Conservation (phyloP, 140 eudicot genomes). For the Senecio squalidus region DNA sequence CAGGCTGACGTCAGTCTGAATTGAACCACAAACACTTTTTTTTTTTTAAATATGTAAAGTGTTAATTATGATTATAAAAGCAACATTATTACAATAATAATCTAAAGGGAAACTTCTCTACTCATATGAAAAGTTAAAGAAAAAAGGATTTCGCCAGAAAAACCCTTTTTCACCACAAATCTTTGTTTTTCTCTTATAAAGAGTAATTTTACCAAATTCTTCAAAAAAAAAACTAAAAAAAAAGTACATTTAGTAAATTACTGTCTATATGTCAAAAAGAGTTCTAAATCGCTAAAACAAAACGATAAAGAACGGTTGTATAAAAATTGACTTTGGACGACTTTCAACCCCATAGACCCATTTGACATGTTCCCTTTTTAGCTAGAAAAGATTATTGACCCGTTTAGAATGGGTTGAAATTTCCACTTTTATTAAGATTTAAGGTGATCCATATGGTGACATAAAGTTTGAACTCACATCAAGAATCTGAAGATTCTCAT, state of each 20-base stretch:
- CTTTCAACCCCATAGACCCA: not conserved
- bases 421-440: not conserved
- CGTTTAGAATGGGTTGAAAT: not conserved
- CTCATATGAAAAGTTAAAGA: too few species aligned
- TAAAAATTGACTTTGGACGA: not conserved
- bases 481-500: constrained; percentile 73
- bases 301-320: too few species aligned
- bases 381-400: not conserved
- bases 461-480: constrained; percentile 41
- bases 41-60: not conserved
- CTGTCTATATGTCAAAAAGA: too few species aligned
- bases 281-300: too few species aligned
- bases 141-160: too few species aligned
- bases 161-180: too few species aligned
- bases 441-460: not conserved
- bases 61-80: not conserved
- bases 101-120: too few species aligned
- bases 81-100: not conserved
- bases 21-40: not conserved
- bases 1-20: not conserved
- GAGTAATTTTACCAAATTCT: too few species aligned
- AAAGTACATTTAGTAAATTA: too few species aligned
- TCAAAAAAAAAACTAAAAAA: too few species aligned
- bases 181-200: too few species aligned
- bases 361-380: not conserved